Evolutionary conservation across 306 rosid genomes (phyloP).

Genomic region (Bauhinia variegata): DNA sequence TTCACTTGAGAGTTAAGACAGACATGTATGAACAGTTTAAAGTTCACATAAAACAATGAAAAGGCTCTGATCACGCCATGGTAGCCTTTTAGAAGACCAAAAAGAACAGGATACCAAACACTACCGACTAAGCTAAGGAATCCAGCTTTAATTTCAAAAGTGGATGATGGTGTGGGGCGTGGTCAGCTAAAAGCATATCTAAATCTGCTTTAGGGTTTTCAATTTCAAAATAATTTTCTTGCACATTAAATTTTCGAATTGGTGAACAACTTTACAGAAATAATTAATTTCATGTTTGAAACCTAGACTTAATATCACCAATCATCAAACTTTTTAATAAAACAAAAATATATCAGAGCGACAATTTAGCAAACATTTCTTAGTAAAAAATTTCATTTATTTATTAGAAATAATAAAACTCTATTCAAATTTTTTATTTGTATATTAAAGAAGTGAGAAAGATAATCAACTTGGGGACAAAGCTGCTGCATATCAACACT

Average conservation of each 20-base stretch:
- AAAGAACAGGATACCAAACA: slow-evolving; percentile 38
- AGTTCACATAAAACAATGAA: slow-evolving; percentile 26
- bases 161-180: slow-evolving; percentile 30
- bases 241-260: too few relatives aligned
- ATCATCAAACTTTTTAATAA: too few relatives aligned
- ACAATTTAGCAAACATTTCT: too few relatives aligned
- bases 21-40: slow-evolving; percentile 21
- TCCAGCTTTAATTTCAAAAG: slow-evolving; percentile 28
- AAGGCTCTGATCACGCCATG: slow-evolving; percentile 30
- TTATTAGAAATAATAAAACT: too few relatives aligned
- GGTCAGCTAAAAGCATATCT: slow-evolving; percentile 29
- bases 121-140: slow-evolving; percentile 34
- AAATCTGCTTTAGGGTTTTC: not conserved
- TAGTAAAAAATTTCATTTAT: too few relatives aligned
- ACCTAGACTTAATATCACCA: too few relatives aligned
- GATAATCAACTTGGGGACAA: slow-evolving; percentile 7
- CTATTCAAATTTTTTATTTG: too few relatives aligned
- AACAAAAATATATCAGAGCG: too few relatives aligned
- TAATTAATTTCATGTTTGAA: too few relatives aligned
- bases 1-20: not conserved
- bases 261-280: too few relatives aligned
- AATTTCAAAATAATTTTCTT: too few relatives aligned
- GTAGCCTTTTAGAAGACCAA: slow-evolving; percentile 40
- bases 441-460: too few relatives aligned
- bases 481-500: slow-evolving; percentile 5